These are phyloP conservation scores for Przewalskia tangutica DNA, from an alignment of 257 asterid species.

Conservation along the genomic window DNA sequence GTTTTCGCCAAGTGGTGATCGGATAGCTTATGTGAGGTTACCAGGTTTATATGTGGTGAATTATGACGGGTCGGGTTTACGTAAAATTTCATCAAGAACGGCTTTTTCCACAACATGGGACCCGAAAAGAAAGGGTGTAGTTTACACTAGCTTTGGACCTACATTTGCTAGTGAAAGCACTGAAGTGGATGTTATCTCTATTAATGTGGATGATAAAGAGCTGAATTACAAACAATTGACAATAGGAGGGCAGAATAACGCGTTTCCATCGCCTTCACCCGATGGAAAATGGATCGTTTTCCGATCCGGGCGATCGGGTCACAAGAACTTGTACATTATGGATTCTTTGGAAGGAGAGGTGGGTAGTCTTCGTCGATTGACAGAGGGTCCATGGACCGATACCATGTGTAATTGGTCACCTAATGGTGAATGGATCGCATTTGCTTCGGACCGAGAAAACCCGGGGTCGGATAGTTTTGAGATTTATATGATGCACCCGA, in stretches of 20 bases:
- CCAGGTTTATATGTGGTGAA: conserved; percentile 71
- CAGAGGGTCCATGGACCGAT: conserved; percentile 77
- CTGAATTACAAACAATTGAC: conserved; percentile 42
- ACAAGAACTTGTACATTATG: conserved; percentile 81
- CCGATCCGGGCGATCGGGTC: conserved; percentile 78
- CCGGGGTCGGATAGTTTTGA: conserved; percentile 79
- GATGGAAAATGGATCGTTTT: conserved; percentile 86
- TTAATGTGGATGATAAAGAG: conserved; percentile 61
- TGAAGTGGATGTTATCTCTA: conserved; percentile 59
- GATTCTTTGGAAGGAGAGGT: conserved; percentile 66
- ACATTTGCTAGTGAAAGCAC: conserved; percentile 62
- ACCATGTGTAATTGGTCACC: conserved; percentile 97
- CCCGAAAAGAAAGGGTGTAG: conserved; percentile 65
- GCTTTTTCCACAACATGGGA: conserved; percentile 86
- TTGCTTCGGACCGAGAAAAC: conserved; percentile 69
- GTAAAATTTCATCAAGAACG: conserved; percentile 19
- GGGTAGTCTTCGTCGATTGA: conserved; percentile 39
- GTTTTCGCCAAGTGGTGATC: conserved; percentile 57
- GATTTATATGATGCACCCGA: conserved; percentile 61
- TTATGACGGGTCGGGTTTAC: conserved; percentile 63
- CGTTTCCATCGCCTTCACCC: conserved; percentile 87
- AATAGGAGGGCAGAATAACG: conserved; percentile 56
- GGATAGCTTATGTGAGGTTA: conserved; percentile 51
- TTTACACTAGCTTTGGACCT: conserved; percentile 75
- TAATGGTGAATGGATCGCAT: conserved; percentile 72